Base-by-base conservation (phyloP, 2,329 filamentous ascomycete genomes). In the Alternaria conjuncta region DNA sequence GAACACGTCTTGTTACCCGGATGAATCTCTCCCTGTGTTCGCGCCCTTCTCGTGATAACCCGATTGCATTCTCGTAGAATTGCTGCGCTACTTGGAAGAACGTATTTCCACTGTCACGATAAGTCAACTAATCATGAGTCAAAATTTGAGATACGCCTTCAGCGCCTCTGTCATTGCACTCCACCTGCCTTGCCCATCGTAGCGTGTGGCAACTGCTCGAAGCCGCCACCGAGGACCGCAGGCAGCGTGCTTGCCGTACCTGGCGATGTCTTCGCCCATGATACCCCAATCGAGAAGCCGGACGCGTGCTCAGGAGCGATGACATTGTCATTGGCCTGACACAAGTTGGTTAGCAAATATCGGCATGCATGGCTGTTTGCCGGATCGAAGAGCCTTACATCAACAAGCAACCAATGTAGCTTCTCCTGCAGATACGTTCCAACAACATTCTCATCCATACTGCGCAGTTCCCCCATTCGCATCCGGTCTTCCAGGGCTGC, bases 211-310 rank as follows among this genome's bases (percentile, higher is more conserved):
- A 55, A 41, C 51, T 43, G 21, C 51, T 43, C 53, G 51, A 63
- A 66, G 20, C 64, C 66, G 20, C 59, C 56, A 11, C 53, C 51
- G 5, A 61, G 61, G 25, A 67, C 55, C 51, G 63, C 61, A 30
- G 68, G 68, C 28, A 70, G 68, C 3, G 60, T 64, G 43, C 64
- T 49, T 20, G 60, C 41, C 21, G 68, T 69, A 5, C 82, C 75
- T 8, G 81, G 80, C 50, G 75, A 67, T 43, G 83, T 77, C 57
- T 78, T 73, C 9, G 80, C 73, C 65, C 75, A 78, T 30, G 80
- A 75, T 11, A 84, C 79, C 3, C 75, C 78, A 53, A 85, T 69
- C 44, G 78, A 70, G 30, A 84, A 76, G 26, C 79, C 79, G 1
- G 76, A 71, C 7, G 81, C 72, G 25, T 79, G 61, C 13, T 74